Evolutionary conservation across 2,329 filamentous ascomycete species (phyloP), one percentile per base, ranked within the genome.

Genomic region (Epicoccum sorghinum): DNA sequence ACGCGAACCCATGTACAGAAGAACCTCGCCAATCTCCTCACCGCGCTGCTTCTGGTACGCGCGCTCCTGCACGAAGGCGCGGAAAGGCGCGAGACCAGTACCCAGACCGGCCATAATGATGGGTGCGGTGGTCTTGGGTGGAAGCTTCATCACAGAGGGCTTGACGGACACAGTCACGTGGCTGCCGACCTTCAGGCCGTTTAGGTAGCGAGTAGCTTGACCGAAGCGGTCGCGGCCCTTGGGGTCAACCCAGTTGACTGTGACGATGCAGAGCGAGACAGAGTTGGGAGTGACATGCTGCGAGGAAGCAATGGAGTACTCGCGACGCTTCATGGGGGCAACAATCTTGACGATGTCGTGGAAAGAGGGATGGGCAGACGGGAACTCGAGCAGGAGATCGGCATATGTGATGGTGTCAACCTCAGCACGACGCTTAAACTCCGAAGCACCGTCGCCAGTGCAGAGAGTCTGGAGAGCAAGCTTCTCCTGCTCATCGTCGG

Each of bases 81-180:
- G 91, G 91, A 99, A 99, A n/a, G 95, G 95, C 1, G 95, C 95
- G 22, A 99, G 88, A 72, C 95, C 95, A 0, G 95, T 99, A 60
- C 95, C 95, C n/a, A 98, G 89, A 75, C 95, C 95, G 8, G 95
- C 95, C 93, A 99, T 97, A 82, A 99, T 97, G 72, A 99, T 87
- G 36, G 95, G 95, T 42, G 93, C 91, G 33, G 91, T 95, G 65
- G 93, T 88, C 73, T 87, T 89, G 57, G 84, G 79, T 4, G 95
- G 95, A n/a, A 99, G 85, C 80, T 98, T 99, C 95, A 99, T 99
- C 63, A 98, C 95, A 23, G 92, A 97, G 0, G 95, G 91, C 82
- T 99, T 99, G 75, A 99, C 92, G 30, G 90, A 96, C 54, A 91
- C 95, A 3, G 93, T 96, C 60, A 99, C 86, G 30, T 88, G 81